phyloP scores from a whole-genome alignment of 768 basidiomycete species.

The Russula brevipes region DNA sequence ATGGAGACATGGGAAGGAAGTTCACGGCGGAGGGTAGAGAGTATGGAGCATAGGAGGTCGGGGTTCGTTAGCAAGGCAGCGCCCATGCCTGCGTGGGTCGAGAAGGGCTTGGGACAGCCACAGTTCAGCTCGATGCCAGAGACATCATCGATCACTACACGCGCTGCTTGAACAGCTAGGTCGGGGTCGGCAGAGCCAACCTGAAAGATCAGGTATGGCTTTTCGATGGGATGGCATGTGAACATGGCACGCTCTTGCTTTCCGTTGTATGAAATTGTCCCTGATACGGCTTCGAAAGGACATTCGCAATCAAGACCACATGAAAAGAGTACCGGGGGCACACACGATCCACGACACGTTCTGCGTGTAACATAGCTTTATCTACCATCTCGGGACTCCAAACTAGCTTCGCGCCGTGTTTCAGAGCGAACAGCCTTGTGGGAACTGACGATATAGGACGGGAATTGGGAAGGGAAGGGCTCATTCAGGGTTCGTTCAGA shows the following conservation, averaged over 20 bases:
- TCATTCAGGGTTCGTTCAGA: background rate
- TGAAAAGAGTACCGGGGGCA: background rate
- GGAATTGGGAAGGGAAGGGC: background rate
- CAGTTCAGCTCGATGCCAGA: constrained; percentile 96
- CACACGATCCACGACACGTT: constrained; percentile 83
- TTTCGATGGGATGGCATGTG: constrained; percentile 90
- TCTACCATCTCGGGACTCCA: constrained; percentile 98
- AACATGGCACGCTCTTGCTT: constrained; percentile 75
- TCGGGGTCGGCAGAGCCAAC: constrained; percentile 88
- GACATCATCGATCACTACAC: constrained; percentile 79
- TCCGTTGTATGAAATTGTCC: constrained; percentile 83
- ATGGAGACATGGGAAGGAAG: constrained; percentile 78
- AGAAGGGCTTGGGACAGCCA: constrained; percentile 96
- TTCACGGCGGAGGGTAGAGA: constrained; percentile 66
- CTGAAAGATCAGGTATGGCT: constrained; percentile 91
- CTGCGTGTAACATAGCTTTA: constrained; percentile 85
- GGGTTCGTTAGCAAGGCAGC: constrained; percentile 91
- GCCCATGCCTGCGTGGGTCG: constrained; percentile 92
- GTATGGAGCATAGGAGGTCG: constrained; percentile 83
- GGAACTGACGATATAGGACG: constrained; percentile 51
- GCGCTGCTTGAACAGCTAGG: constrained; percentile 88
- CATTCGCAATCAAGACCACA: constrained; percentile 8
- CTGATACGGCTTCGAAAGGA: constrained; percentile 62
- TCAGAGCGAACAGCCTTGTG: constrained; percentile 78
- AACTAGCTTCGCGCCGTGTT: constrained; percentile 89